Conservation (phyloP, 2,329 filamentous ascomycete genomes). For the Colletotrichum gigasporum region DNA sequence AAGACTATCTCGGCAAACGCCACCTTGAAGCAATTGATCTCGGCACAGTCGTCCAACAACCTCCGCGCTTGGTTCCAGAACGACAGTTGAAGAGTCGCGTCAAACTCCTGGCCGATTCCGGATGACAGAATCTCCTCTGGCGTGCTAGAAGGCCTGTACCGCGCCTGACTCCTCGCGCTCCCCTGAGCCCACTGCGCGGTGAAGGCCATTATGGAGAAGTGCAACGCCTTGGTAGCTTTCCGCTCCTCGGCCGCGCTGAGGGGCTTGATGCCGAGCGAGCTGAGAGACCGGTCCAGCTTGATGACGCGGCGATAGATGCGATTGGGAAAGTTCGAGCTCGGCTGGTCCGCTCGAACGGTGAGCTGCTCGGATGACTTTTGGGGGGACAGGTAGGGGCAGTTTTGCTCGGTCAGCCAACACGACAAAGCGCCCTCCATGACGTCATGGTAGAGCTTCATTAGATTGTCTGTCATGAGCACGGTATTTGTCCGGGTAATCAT, state of each 20-base stretch:
- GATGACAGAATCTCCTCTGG: conserved; percentile 24
- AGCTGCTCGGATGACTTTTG: background rate
- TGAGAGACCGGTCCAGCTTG: conserved; percentile 55
- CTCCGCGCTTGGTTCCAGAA: conserved; percentile 50
- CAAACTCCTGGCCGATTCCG: conserved; percentile 43
- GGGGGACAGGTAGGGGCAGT: conserved; percentile 54
- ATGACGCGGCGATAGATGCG: conserved; percentile 60
- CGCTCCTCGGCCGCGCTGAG: conserved; percentile 52
- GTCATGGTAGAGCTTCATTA: conserved; percentile 62
- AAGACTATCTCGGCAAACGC: conserved; percentile 50
- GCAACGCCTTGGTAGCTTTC: conserved; percentile 55
- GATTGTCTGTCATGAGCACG: conserved; percentile 50
- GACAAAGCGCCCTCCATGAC: conserved; percentile 62
- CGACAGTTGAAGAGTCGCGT: conserved; percentile 45
- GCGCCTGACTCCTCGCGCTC: conserved; percentile 36
- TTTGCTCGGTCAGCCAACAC: conserved; percentile 63
- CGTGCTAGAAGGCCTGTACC: conserved; percentile 17
- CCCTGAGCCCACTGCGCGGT: conserved; percentile 60
- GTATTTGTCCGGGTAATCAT: conserved; percentile 42
- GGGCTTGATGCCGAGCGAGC: conserved; percentile 48
- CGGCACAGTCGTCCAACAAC: conserved; percentile 45
- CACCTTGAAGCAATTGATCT: conserved; percentile 48
- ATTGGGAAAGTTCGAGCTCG: conserved; percentile 49
- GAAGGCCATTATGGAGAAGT: conserved; percentile 61
- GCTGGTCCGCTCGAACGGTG: conserved; percentile 32